Evolutionary conservation across 768 basidiomycete species (phyloP).

Genomic region (Tephrocybe sp.): DNA sequence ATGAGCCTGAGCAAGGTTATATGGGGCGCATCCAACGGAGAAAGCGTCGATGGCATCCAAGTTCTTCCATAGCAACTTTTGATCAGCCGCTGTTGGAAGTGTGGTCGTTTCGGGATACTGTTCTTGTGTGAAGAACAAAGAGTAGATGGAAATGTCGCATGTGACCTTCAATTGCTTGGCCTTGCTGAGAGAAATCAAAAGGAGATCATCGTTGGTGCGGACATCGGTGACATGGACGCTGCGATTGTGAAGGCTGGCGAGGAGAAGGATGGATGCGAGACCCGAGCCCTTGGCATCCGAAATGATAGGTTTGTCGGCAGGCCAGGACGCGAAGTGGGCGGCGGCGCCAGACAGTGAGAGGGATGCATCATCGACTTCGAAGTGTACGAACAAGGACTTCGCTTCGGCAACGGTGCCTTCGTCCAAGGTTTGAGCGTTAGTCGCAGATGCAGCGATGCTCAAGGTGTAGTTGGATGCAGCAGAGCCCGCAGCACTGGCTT

Average conservation of each 20-base stretch:
- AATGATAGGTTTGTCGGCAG: constrained; percentile 87
- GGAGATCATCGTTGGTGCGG: constrained; percentile 80
- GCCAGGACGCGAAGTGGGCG: constrained; percentile 89
- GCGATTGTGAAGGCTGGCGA: constrained; percentile 91
- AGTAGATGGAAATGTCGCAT: constrained; percentile 92
- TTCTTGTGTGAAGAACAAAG: constrained; percentile 83
- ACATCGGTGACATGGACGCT: constrained; percentile 92
- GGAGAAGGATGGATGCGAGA: constrained; percentile 87
- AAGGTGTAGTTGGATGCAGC: constrained; percentile 91
- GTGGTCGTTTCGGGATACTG: constrained; percentile 64
- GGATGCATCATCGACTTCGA: constrained; percentile 47
- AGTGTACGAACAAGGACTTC: constrained; percentile 86
- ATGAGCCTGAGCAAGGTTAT: constrained; percentile 64
- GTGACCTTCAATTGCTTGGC: constrained; percentile 92
- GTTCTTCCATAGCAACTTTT: constrained; percentile 83
- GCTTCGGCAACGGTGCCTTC: constrained; percentile 80
- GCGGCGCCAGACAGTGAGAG: constrained; percentile 76
- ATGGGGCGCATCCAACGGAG: constrained; percentile 86
- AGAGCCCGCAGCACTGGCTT: constrained; percentile 55
- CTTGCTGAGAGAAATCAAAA: constrained; percentile 92
- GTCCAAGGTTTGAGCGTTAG: constrained; percentile 61
- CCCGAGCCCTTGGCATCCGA: constrained; percentile 92
- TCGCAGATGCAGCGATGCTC: constrained; percentile 70
- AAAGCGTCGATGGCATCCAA: constrained; percentile 86
- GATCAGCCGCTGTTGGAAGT: constrained; percentile 76